These are phyloP conservation scores for Stephania cephalantha DNA, from an alignment of 164 flowering plant species.

Conservation along the genomic window DNA sequence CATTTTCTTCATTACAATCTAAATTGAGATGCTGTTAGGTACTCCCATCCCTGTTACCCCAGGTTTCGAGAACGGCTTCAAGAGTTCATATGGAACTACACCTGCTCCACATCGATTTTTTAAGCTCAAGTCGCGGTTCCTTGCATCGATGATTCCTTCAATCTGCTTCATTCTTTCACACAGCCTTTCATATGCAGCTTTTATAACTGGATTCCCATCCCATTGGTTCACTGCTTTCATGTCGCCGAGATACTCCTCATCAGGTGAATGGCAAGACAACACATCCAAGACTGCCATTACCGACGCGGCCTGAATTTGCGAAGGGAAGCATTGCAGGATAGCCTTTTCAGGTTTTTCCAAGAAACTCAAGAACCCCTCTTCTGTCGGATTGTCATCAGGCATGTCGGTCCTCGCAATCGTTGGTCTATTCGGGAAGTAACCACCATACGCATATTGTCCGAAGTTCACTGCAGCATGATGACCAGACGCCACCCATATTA, in stretches of 20 bases:
- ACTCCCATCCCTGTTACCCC: slow-evolving; percentile 26
- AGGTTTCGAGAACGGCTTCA: slow-evolving; percentile 31
- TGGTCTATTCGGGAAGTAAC: slow-evolving; percentile 73
- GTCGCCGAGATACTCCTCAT: slow-evolving; percentile 38
- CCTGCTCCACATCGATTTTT: slow-evolving; percentile 37
- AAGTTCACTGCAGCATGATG: slow-evolving; percentile 86
- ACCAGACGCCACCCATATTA: slow-evolving; percentile 63
- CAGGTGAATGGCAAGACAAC: slow-evolving; percentile 35
- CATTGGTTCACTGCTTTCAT: slow-evolving; percentile 21
- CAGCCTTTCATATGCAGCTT: slow-evolving; percentile 27
- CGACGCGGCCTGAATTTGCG: slow-evolving; percentile 31
- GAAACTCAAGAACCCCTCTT: slow-evolving; percentile 14
- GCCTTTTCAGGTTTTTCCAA: slow-evolving; percentile 22
- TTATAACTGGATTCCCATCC: slow-evolving; percentile 19
- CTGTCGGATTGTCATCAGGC: slow-evolving; percentile 49
- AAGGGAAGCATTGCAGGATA: slow-evolving; percentile 25
- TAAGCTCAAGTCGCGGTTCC: slow-evolving; percentile 22
- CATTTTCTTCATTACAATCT: neutral
- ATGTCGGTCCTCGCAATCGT: slow-evolving; percentile 47
- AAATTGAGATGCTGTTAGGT: slow-evolving; percentile 19
- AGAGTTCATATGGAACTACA: slow-evolving; percentile 33
- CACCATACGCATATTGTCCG: slow-evolving; percentile 60
- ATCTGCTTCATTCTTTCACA: slow-evolving; percentile 24
- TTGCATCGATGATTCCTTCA: slow-evolving; percentile 31
- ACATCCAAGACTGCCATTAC: slow-evolving; percentile 34